These are phyloP conservation scores for Talaromyces islandicus DNA, from an alignment of 2,329 filamentous ascomycete species.

Conservation along the genomic window DNA sequence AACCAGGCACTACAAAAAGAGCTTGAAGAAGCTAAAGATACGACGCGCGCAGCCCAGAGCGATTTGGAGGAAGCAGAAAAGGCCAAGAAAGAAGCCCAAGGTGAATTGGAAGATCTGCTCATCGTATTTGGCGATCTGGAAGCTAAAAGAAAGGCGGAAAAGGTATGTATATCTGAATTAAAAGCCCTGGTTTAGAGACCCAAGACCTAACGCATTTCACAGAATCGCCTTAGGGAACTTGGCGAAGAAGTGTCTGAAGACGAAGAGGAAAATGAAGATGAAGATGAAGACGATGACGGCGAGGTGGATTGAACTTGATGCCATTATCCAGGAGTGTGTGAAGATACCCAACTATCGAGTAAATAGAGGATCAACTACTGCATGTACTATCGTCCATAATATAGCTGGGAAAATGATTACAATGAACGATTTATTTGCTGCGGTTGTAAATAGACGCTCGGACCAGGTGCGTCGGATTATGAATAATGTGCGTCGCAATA, in stretches of 20 bases:
- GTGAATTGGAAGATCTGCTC: constrained; percentile 72
- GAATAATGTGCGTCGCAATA: constrained; percentile 4
- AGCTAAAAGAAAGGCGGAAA: constrained; percentile 69
- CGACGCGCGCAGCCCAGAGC: constrained; percentile 24
- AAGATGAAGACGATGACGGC: constrained; percentile 37
- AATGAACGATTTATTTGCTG: background rate
- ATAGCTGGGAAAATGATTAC: background rate
- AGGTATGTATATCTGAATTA: constrained; percentile 45
- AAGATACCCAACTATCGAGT: constrained; percentile 10
- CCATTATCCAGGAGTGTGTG: background rate
- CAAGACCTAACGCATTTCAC: constrained; percentile 32
- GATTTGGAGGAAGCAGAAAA: constrained; percentile 49
- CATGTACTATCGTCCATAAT: background rate
- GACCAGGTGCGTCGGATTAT: constrained; percentile 2
- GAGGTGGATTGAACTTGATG: constrained; percentile 16
- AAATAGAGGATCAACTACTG: constrained; percentile 4
- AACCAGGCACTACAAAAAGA: constrained; percentile 11
- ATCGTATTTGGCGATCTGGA: constrained; percentile 78
- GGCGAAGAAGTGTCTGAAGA: constrained; percentile 69
- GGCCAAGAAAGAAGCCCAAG: constrained; percentile 59
- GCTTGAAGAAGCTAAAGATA: constrained; percentile 15
- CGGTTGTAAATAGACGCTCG: constrained; percentile 1
- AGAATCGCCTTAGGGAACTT: constrained; percentile 57
- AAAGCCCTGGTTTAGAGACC: background rate
- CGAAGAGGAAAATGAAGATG: constrained; percentile 58